Conservation (phyloP, 2,329 filamentous ascomycete genomes). For the Ophiocordyceps camponoti-leonardi region DNA sequence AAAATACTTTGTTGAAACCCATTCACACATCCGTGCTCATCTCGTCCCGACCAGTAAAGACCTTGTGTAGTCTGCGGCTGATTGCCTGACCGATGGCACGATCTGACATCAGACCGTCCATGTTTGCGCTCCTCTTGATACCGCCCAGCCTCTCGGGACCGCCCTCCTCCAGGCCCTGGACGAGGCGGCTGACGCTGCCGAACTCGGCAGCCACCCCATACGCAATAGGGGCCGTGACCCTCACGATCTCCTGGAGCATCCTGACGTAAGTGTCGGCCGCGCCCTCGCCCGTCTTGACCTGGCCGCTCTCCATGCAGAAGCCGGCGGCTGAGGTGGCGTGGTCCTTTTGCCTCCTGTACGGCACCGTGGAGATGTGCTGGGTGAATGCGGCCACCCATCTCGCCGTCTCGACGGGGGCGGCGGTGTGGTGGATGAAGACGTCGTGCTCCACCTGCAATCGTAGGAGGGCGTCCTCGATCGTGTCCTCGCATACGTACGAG, state of each 20-base stretch:
- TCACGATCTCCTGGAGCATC: slow-evolving; percentile 60
- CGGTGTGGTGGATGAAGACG: slow-evolving; percentile 54
- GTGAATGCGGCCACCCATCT: slow-evolving; percentile 61
- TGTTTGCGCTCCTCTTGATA: slow-evolving; percentile 38
- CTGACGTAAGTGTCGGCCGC: slow-evolving; percentile 49
- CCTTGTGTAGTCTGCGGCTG: slow-evolving; percentile 39
- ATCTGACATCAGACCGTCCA: slow-evolving; percentile 37
- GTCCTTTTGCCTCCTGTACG: slow-evolving; percentile 44
- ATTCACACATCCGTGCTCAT: slow-evolving; percentile 33
- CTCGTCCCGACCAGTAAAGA: slow-evolving; percentile 41
- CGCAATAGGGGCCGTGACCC: slow-evolving; percentile 56
- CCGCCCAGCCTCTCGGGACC: slow-evolving; percentile 47
- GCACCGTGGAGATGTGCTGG: slow-evolving; percentile 61
- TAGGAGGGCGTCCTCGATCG: slow-evolving; percentile 54
- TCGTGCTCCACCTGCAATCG: slow-evolving; percentile 50
- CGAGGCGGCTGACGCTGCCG: slow-evolving; percentile 36
- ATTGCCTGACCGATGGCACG: slow-evolving; percentile 37
- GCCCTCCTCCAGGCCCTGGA: slow-evolving; percentile 36
- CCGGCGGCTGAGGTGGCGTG: slow-evolving; percentile 32
- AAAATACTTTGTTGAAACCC: no score
- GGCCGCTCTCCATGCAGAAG: slow-evolving; percentile 67
- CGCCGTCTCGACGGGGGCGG: slow-evolving; percentile 42
- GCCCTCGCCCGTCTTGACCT: slow-evolving; percentile 54
- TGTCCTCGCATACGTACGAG: slow-evolving; percentile 46
- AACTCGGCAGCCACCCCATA: slow-evolving; percentile 50